Evolutionary conservation across 495 filamentous ascomycete species (phyloP).

Genomic region (Tuber microsphaerosporum): DNA sequence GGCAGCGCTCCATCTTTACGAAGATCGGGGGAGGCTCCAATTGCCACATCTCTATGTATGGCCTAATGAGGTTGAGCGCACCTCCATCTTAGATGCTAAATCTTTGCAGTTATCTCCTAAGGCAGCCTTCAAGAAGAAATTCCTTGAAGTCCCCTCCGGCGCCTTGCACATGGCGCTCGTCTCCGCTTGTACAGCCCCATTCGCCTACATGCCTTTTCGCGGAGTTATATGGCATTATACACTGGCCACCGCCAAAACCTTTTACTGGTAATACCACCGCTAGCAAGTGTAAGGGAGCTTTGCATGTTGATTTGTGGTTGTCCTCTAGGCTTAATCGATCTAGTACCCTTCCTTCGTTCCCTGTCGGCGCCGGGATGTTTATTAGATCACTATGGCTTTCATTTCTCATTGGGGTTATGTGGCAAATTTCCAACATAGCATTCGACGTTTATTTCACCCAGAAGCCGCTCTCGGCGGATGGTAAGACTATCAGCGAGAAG

Average conservation of each 20-base stretch:
- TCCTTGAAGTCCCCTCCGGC: slow-evolving; percentile 40
- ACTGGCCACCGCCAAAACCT: slow-evolving; percentile 59
- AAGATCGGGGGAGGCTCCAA: slow-evolving; percentile 64
- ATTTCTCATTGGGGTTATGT: slow-evolving; percentile 59
- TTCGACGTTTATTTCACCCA: slow-evolving; percentile 72
- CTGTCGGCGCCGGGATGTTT: slow-evolving; percentile 53
- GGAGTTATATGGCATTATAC: slow-evolving; percentile 58
- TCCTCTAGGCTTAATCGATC: slow-evolving; percentile 58
- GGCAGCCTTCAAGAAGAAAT: slow-evolving; percentile 39
- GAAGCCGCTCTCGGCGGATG: slow-evolving; percentile 67
- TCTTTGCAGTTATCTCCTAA: slow-evolving; percentile 37
- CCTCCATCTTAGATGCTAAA: slow-evolving; percentile 41
- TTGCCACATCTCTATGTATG: slow-evolving; percentile 45
- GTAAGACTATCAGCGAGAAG: slow-evolving; percentile 71
- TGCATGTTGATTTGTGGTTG: not conserved
- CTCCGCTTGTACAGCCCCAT: slow-evolving; percentile 47
- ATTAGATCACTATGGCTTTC: slow-evolving; percentile 58
- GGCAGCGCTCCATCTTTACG: slow-evolving; percentile 59
- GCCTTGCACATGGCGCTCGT: slow-evolving; percentile 46
- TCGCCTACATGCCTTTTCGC: slow-evolving; percentile 62
- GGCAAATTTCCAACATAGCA: slow-evolving; percentile 65
- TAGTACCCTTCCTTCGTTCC: slow-evolving; percentile 55
- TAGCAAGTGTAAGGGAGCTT: not conserved
- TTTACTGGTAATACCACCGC: slow-evolving; percentile 47
- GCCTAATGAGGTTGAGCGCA: slow-evolving; percentile 37